Base-by-base conservation (phyloP, 73 alveolate species). In the Paramecium tetraurelia region DNA sequence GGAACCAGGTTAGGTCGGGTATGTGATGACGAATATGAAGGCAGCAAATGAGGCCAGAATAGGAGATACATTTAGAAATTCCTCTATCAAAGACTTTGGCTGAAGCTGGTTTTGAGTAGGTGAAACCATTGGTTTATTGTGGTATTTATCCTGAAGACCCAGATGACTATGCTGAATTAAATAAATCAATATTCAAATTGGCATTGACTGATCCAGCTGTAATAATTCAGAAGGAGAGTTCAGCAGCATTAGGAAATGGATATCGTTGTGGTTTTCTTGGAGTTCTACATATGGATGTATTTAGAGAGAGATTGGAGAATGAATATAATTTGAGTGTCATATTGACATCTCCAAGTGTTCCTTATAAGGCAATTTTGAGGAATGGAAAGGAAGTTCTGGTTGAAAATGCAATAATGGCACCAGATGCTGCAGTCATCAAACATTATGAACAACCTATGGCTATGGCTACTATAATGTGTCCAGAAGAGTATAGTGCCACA, bases 261-360 rank as follows among this genome's bases (percentile, higher is more conserved):
- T 96, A 86, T 70, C 58, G 99, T 35, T 96, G 99, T 69, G 99
- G 99, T 22, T 98, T 98, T 92, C 86, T 98, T 59, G 99, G 99
- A 24, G 80, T 98, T 89, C 89, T 98, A 31, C 99, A 98, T 92
- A 41, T 98, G 96, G 99, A 98, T 89, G 99, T 98, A 9, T 95
- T 98, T 71, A 92, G 96, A 29, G 96, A 98, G 83, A 94, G 99
- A 59, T 90, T 98, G 29, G 95, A 92, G 29, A 96, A 96, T 59
- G 99, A 98, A 63, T 94, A 96, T 90, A 95, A 96, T 76, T 46
- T 96, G 58, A 92, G 89, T 35, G 97, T 94, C 8, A 85, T 98
- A n/a, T 93, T 98, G 21, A 96, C 99, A 7, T 38, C 96, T 22
- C 99, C 99, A 8, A 93, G 98, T 59, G 99, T 97, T 7, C 96